Evolutionary conservation across 345 rosid genomes (phyloP).

Genomic region (Arabidopsis arenosa): DNA sequence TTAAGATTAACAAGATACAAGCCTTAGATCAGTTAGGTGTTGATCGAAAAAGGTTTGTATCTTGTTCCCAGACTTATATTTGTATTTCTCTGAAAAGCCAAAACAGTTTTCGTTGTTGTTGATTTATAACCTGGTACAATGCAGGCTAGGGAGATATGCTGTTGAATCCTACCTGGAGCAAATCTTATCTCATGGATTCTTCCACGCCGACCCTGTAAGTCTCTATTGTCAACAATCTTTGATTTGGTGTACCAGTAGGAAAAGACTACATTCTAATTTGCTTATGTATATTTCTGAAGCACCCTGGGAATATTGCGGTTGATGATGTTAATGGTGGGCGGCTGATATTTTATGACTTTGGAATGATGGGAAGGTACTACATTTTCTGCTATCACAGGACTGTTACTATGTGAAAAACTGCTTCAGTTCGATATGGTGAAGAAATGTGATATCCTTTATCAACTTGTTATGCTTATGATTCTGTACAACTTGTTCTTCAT

Average conservation of each 20-base stretch:
- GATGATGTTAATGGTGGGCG: slow-evolving; percentile 99
- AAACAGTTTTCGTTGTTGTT: slow-evolving; percentile 12
- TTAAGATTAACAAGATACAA: slow-evolving; percentile 89
- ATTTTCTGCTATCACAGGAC: neutral
- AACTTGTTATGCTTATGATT: slow-evolving; percentile 26
- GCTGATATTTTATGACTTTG: slow-evolving; percentile 96
- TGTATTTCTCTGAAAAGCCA: slow-evolving; percentile 5
- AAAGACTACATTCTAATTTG: slow-evolving; percentile 16
- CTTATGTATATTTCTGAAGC: slow-evolving; percentile 52
- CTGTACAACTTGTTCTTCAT: neutral
- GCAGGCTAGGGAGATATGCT: slow-evolving; percentile 91
- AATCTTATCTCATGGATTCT: slow-evolving; percentile 96
- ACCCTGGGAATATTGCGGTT: slow-evolving; percentile 98
- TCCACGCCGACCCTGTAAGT: slow-evolving; percentile 97
- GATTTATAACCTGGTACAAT: slow-evolving; percentile 31
- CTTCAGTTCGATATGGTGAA: neutral
- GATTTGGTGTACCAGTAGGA: neutral
- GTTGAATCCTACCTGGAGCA: slow-evolving; percentile 99
- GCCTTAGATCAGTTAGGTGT: slow-evolving; percentile 92
- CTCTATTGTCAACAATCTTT: neutral
- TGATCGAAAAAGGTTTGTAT: slow-evolving; percentile 82
- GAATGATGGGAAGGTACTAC: slow-evolving; percentile 99
- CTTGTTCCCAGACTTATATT: neutral
- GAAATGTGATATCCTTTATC: neutral
- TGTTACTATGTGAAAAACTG: slow-evolving; percentile 8